Percentiles rank a stretch among this genome's conserved stretches.
Conservation (phyloP, 768 basidiomycete species). For the Phylloporus rhodoxanthus region DNA sequence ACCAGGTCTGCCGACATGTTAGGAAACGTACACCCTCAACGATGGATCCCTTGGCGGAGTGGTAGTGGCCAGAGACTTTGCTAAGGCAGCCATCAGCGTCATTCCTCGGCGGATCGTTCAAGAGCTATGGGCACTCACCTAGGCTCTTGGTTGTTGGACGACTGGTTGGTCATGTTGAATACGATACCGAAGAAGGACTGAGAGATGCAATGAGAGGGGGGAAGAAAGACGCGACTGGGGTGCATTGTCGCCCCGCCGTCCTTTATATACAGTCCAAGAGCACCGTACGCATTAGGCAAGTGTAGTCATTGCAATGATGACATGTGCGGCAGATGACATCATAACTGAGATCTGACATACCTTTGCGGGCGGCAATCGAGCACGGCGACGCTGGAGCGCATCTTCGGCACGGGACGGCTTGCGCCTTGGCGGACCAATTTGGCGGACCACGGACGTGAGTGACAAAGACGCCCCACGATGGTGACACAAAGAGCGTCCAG, state of each 20-base stretch:
- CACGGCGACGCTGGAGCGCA: not conserved
- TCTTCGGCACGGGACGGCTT: not conserved
- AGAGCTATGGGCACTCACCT: conserved; percentile 23
- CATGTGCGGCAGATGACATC: conserved; percentile 25
- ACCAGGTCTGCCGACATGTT: not conserved
- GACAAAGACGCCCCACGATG: not conserved
- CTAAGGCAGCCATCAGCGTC: conserved; percentile 13
- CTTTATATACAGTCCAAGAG: conserved; percentile 25
- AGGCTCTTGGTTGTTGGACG: conserved; percentile 21
- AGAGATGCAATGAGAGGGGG: not conserved
- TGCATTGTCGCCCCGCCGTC: not conserved
- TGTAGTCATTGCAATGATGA: conserved; percentile 20
- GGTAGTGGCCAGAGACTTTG: conserved; percentile 32
- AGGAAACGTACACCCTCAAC: conserved; percentile 28
- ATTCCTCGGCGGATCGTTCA: too few species aligned
- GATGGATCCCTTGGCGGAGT: conserved; percentile 34
- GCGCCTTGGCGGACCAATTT: not conserved
- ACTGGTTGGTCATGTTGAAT: conserved; percentile 9
- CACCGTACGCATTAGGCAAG: conserved; percentile 27
- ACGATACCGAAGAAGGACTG: not conserved
- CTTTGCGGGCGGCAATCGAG: conserved; percentile 7
- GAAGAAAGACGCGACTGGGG: conserved; percentile 7
- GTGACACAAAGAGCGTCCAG: not conserved
- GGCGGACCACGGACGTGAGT: not conserved
- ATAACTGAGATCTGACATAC: conserved; percentile 22